Base-by-base conservation (phyloP, 1,284 basidiomycete genomes). In the Tilletia indica region DNA sequence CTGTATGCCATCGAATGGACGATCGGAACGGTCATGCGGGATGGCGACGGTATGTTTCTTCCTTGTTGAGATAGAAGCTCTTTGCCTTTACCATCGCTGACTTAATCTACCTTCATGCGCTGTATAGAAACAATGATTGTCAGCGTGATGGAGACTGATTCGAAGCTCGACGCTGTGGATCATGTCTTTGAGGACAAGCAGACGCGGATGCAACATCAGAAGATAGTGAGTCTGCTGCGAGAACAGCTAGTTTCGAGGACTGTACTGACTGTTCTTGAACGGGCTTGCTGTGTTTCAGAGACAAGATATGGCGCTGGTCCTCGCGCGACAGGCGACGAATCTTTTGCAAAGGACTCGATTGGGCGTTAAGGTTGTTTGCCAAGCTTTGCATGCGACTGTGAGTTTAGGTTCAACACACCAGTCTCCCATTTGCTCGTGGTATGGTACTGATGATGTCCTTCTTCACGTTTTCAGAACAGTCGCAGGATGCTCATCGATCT, bases 1-100 rank as follows among this genome's bases (percentile, higher is more conserved):
- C 78, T 78, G 8, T 82, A 82, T 47, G 82, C 78, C 12, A 76
- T 79, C 19, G 82, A 82, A 61, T 83, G 83, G 81, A 94, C 92
- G 0, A 95, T 98, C 73, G 96, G 96, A 4, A 98, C 96, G 0
- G 96, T 98, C 0, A 86, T 97, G 73, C 87, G 94, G 74, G 95
- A 98, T 84, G 96, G 96, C 0, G 96, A 99, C 83, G 92, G 94
- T 85, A 86, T 95, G 90, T 88, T 31, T 4, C 11, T 14, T 31
- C 25, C 25, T 31, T 31, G 2, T 31, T 0, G 25, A 31, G 4
- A 19, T 42, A 19, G 21, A 61, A 31, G 12, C n/a, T n/a, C n/a
- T n/a, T 21, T 39, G 49, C 51, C 51, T 25, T 54, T 2, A 11
- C 2, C 45, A 63, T 56, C n/a, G 47, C 31, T 21, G 31, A 58